Evolutionary conservation across 1,284 basidiomycete genomes (phyloP), one percentile per base, ranked within the genome.

Genomic region (Trichosporon sp.): DNA sequence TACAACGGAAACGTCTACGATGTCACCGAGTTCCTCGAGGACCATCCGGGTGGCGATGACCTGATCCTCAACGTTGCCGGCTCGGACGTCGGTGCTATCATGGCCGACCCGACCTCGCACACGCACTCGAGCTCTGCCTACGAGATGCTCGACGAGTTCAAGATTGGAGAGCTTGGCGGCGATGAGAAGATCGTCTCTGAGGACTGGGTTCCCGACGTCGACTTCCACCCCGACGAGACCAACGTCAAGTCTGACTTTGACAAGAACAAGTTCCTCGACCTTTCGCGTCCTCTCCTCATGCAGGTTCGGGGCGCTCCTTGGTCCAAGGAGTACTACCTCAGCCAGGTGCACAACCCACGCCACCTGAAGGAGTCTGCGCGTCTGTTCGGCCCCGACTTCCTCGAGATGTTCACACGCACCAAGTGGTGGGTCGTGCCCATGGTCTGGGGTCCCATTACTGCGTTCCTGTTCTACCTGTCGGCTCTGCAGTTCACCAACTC

Each of bases 311-410:
- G 70, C 38, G 81, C 81, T 3, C 76, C 76, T 12, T 81, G 68
- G 77, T 91, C 91, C 79, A 99, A 99, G 87, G 90, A 92, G 26
- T 99, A 97, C 82, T 99, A 99, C 83, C 87, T 99, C 68, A 89
- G 93, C 79, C 96, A 99, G 84, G 94, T 99, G 0, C 96, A 99
- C 84, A 94, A 96, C 84, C 93, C 96, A 6, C 90, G 96, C 65
- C 97, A 99, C 84, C 83, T 97, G 68, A 87, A 91, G 37, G 88
- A 95, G 65, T 91, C 94, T 11, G 95, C 95, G 0, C 90, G 92
- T 73, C 86, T 99, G 74, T 98, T 99, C 81, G 91, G 91, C 16
- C 90, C 91, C 5, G 86, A 88, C 71, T 88, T 90, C 74, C 89
- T 98, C 46, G 96, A 99, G 87, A 91, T 90, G 70, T 90, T 92